A percentile compares a stretch with the other conserved stretches of the same genome.
phyloP scores from a whole-genome alignment of 306 rosid genomes.

The Ormosia emarginata region DNA sequence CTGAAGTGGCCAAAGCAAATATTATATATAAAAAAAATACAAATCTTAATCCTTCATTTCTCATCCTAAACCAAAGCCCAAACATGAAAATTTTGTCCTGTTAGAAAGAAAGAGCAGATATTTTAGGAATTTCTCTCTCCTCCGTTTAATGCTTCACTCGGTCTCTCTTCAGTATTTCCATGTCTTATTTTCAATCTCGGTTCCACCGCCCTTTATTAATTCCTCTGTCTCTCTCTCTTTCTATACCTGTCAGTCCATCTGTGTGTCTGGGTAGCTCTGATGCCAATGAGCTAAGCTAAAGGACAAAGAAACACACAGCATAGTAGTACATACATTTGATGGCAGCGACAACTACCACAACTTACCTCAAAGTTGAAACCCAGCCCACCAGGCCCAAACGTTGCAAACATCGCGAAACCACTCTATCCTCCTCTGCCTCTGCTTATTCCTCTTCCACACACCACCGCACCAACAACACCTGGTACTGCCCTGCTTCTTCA shows the following conservation, averaged over 20 bases:
- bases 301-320: conserved; percentile 15
- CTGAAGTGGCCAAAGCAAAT: no score
- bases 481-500: no score
- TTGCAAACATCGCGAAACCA: conserved; percentile 54
- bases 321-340: no score
- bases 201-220: conserved; percentile 63
- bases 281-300: conserved; percentile 38
- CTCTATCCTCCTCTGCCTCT: conserved; percentile 48
- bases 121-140: neutral
- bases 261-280: neutral
- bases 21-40: no score
- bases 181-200: conserved; percentile 43
- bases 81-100: no score
- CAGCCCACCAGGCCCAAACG: conserved; percentile 68
- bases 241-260: neutral
- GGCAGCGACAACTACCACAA: conserved; percentile 53
- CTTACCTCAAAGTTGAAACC: conserved; percentile 45
- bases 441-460: conserved; percentile 11
- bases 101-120: neutral
- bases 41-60: no score
- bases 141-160: neutral
- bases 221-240: neutral
- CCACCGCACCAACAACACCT: no score
- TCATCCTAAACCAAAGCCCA: no score
- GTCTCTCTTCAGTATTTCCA: neutral